Percentiles rank a stretch among this genome's conserved stretches.
phyloP scores from a whole-genome alignment of 345 rosid species.

The Lepidium aucheri region DNA sequence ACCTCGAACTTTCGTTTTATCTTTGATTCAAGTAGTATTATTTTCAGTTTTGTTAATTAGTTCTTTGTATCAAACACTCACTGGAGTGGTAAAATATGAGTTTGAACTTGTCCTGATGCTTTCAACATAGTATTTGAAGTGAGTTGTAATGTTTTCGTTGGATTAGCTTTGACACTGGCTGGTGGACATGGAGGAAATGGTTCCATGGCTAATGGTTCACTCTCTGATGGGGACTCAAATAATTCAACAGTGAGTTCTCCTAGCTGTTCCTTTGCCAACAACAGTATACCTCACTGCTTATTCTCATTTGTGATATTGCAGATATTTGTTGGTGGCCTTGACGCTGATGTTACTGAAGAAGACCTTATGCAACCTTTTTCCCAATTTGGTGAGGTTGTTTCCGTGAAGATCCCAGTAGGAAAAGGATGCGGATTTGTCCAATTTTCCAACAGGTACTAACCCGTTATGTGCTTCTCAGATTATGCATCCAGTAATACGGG shows the following conservation, averaged over 20 bases:
- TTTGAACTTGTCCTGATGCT: not conserved
- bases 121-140: slow-evolving; percentile 13
- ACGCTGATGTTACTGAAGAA: slow-evolving; percentile 67
- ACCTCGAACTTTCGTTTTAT: too few species aligned
- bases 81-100: not conserved
- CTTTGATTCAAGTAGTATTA: too few species aligned
- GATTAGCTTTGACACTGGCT: slow-evolving; percentile 55
- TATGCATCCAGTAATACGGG: not conserved
- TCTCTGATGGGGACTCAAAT: slow-evolving; percentile 53
- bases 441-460: slow-evolving; percentile 52
- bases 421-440: slow-evolving; percentile 92
- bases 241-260: slow-evolving; percentile 72
- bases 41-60: not conserved
- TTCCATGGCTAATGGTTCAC: slow-evolving; percentile 38
- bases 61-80: not conserved
- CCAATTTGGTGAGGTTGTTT: slow-evolving; percentile 67
- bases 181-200: slow-evolving; percentile 69
- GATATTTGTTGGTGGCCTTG: slow-evolving; percentile 91
- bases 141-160: slow-evolving; percentile 3
- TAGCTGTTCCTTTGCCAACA: slow-evolving; percentile 3
- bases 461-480: not conserved
- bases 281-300: not conserved
- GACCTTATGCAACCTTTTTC: slow-evolving; percentile 74
- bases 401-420: slow-evolving; percentile 76
- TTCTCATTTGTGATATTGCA: slow-evolving; percentile 13